Conservation (phyloP, 306 rosid species). For the Hylodesmum podocarpum region DNA sequence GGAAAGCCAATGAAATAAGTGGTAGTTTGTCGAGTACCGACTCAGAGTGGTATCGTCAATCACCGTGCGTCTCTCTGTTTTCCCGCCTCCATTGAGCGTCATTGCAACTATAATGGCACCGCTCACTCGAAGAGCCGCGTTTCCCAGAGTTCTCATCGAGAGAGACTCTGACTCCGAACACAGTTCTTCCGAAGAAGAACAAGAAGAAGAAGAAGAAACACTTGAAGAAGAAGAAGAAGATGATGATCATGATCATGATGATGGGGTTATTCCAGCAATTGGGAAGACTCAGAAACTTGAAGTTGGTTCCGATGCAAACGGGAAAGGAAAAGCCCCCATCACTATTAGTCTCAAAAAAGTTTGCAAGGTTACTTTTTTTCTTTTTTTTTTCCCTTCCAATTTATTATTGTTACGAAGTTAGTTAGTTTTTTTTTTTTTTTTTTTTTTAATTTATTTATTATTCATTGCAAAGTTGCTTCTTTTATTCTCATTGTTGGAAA, state of each 20-base stretch:
- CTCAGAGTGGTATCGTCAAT: neutral
- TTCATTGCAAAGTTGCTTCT: neutral
- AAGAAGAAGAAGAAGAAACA: constrained; percentile 34
- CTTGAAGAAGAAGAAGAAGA: constrained; percentile 24
- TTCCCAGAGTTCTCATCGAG: constrained; percentile 69
- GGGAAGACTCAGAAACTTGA: constrained; percentile 38
- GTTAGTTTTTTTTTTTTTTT: constrained; percentile 31
- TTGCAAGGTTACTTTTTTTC: constrained; percentile 58
- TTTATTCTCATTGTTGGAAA: neutral
- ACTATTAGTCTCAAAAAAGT: constrained; percentile 72
- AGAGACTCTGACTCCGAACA: constrained; percentile 74
- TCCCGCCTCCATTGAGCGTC: constrained; percentile 12
- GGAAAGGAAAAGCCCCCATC: constrained; percentile 65
- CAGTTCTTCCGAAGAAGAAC: constrained; percentile 75
- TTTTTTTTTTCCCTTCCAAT: neutral
- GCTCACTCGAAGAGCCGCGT: constrained; percentile 51
- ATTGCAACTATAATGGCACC: constrained; percentile 55
- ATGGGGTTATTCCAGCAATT: constrained; percentile 16
- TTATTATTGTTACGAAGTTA: neutral
- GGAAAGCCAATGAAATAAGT: neutral
- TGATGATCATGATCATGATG: constrained; percentile 32
- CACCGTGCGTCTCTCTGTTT: neutral
- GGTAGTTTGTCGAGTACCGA: neutral
- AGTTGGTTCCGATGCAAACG: constrained; percentile 39
- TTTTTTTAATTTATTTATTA: neutral